These are phyloP conservation scores for Phytophthora pini DNA, from an alignment of 352 stramenopile species.

Conservation along the genomic window DNA sequence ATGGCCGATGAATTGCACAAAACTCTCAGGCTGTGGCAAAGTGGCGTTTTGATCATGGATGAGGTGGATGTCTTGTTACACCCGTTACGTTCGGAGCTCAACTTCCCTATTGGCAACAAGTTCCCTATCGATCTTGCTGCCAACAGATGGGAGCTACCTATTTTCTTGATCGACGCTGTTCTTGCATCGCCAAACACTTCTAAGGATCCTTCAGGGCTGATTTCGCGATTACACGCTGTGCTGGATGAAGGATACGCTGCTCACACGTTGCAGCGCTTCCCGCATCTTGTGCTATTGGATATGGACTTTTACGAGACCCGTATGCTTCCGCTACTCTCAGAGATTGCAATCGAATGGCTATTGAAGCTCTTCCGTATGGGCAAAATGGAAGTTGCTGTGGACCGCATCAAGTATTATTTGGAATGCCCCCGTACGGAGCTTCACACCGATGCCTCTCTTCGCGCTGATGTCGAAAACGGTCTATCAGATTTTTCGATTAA, in stretches of 20 bases:
- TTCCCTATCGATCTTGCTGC: slow-evolving; percentile 90
- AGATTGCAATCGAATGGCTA: slow-evolving; percentile 85
- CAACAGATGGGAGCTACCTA: slow-evolving; percentile 93
- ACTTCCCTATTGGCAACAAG: slow-evolving; percentile 94
- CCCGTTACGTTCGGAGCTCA: slow-evolving; percentile 90
- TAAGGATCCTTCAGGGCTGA: slow-evolving; percentile 27
- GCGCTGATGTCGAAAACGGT: slow-evolving; percentile 76
- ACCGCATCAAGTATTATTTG: slow-evolving; percentile 72
- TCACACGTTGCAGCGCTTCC: slow-evolving; percentile 96
- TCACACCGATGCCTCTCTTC: slow-evolving; percentile 77
- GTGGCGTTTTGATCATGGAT: slow-evolving; percentile 94
- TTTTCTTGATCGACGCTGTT: slow-evolving; percentile 96
- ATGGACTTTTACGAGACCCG: slow-evolving; percentile 95
- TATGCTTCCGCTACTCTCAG: slow-evolving; percentile 95
- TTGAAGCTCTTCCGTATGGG: slow-evolving; percentile 91
- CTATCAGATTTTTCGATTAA: slow-evolving; percentile 93
- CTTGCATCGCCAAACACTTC: slow-evolving; percentile 48
- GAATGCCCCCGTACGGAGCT: slow-evolving; percentile 65
- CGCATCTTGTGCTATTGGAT: slow-evolving; percentile 98
- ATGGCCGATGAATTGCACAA: slow-evolving; percentile 93
- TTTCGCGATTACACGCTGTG: slow-evolving; percentile 86
- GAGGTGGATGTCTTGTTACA: slow-evolving; percentile 94
- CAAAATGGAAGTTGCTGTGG: slow-evolving; percentile 92
- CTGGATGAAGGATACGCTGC: slow-evolving; percentile 92
- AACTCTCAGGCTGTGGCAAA: slow-evolving; percentile 91